Evolutionary conservation across 2,329 filamentous ascomycete genomes (phyloP), one percentile per base, ranked within the genome.

Genomic region (Plenodomus lindquistii): DNA sequence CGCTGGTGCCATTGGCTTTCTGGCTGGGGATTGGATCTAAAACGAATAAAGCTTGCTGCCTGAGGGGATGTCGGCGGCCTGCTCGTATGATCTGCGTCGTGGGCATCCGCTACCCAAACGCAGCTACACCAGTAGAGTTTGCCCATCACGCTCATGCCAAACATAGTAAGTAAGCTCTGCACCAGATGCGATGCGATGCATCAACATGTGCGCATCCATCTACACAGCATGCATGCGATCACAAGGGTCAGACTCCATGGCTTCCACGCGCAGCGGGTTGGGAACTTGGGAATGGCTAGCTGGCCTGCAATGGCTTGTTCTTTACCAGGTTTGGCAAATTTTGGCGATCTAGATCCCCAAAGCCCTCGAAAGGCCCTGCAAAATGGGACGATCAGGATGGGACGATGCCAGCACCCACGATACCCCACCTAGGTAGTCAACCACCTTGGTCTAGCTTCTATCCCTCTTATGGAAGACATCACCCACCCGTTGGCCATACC

Each of bases 281-380:
- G 48, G 46, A 42, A 42, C 42, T 18, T 7, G 7, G 48, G 46
- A 42, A 42, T 42, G 46, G 55, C 57, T 56, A 46, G 44, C 44
- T 42, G 46, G 53, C 57, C 55, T 46, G 42, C 52, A 42, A 40
- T 56, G 49, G 38, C 37, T 42, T 16, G 22, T 48, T 36, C 40
- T 46, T 50, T 55, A 37, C 59, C 43, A 9, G 9, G 54, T 48
- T 2, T n/a, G 44, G 57, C 40, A 42, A 51, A 41, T 24, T 50
- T 42, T 54, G 56, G 59, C 61, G 57, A 62, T 39, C 24, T 47
- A 45, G 48, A 57, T 52, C 56, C 54, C 53, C 40, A 20, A 46
- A 4, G 27, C 6, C n/a, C n/a, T 41, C 46, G 37, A 48, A 51
- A 31, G n/a, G 27, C 9, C n/a, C 9, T n/a, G n/a, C 9, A 31